A percentile compares a stretch with the other conserved stretches of the same genome.
These are phyloP conservation scores for Cucumis melo DNA, from an alignment of 306 rosid species.

Conservation along the genomic window DNA sequence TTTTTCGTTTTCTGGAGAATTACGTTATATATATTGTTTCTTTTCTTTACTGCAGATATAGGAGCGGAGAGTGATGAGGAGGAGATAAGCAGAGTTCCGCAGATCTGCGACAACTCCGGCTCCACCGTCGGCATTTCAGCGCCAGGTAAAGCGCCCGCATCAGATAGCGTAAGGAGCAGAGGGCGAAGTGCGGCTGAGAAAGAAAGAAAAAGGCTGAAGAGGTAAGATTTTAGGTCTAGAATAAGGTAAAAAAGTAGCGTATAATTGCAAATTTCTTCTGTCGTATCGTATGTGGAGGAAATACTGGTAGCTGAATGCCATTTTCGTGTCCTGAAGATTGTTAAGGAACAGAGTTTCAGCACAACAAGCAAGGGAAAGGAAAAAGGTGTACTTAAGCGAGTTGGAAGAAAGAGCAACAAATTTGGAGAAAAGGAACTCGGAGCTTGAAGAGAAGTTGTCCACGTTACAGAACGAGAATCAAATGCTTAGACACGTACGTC, in stretches of 20 bases:
- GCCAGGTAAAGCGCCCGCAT: constrained; percentile 44
- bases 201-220: constrained; percentile 80
- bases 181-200: constrained; percentile 80
- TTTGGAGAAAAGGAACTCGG: constrained; percentile 72
- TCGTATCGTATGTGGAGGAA: background rate
- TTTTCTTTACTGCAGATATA: constrained; percentile 3
- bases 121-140: constrained; percentile 67
- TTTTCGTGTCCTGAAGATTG: constrained; percentile 35
- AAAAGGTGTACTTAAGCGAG: constrained; percentile 74
- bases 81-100: constrained; percentile 92
- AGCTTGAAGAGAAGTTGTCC: constrained; percentile 69
- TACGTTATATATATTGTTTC: background rate
- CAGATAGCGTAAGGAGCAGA: constrained; percentile 55
- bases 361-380: constrained; percentile 97
- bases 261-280: background rate
- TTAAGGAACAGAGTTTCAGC: constrained; percentile 96
- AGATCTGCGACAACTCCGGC: constrained; percentile 46
- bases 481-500: constrained; percentile 90
- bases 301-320: background rate
- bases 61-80: constrained; percentile 90
- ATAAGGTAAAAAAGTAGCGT: background rate
- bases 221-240: constrained; percentile 24
- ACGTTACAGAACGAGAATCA: constrained; percentile 95
- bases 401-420: constrained; percentile 67
- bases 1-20: background rate